A percentile compares a stretch with the other conserved stretches of the same genome.
Evolutionary conservation across 2,329 filamentous ascomycete species (phyloP).

Genomic region (Arthrinium phaeospermum): DNA sequence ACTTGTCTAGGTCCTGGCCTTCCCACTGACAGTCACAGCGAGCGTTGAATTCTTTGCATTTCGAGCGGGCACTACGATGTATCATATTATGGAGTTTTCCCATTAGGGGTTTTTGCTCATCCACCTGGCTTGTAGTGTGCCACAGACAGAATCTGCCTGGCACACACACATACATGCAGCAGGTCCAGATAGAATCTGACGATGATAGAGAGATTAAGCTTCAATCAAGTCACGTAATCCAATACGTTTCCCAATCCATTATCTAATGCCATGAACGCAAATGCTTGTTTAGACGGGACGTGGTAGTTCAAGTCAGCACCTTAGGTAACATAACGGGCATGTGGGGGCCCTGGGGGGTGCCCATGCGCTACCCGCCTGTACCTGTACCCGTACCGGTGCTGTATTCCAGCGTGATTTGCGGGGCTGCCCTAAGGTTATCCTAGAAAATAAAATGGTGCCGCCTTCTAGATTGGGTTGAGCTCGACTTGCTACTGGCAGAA

Average conservation of each 20-base stretch:
- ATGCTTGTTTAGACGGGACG: not conserved
- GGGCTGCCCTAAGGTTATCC: not conserved
- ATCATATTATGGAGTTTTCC: not conserved
- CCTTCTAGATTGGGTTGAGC: conserved; percentile 9
- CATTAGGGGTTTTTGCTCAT: not conserved
- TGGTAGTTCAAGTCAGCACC: not conserved
- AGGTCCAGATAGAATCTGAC: not conserved
- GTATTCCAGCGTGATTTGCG: not conserved
- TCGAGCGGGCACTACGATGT: not conserved
- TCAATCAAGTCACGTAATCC: not conserved
- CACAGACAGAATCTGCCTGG: not conserved
- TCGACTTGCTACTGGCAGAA: conserved; percentile 16
- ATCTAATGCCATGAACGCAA: not conserved
- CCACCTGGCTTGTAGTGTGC: not conserved
- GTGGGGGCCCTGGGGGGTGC: not conserved
- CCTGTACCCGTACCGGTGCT: not conserved
- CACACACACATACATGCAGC: not conserved
- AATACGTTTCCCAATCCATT: not conserved
- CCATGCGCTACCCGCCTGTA: too few species aligned
- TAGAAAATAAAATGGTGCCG: conserved; percentile 6
- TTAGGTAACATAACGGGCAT: not conserved
- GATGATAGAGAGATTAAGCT: not conserved
- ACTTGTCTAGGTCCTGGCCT: not conserved
- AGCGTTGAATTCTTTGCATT: conserved; percentile 7
- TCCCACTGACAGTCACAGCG: not conserved